phyloP scores from a whole-genome alignment of 2,329 filamentous ascomycete species.

The Alternaria atra region DNA sequence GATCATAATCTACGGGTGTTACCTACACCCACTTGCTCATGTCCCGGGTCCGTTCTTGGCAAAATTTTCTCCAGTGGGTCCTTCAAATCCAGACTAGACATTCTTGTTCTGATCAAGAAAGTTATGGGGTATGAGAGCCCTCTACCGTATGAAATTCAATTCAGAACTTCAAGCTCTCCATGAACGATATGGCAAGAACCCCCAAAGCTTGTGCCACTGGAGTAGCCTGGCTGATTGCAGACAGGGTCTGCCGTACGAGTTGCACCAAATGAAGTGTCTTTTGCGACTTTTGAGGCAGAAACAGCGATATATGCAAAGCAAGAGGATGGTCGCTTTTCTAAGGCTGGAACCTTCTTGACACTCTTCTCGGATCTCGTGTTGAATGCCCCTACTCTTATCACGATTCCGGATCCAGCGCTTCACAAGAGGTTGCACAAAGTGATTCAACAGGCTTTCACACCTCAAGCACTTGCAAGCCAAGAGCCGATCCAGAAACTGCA shows the following conservation, averaged over 20 bases:
- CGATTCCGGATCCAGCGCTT: not conserved
- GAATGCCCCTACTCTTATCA: slow-evolving; percentile 7
- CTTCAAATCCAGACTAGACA: not conserved
- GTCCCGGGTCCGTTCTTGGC: not conserved
- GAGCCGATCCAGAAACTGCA: slow-evolving; percentile 5
- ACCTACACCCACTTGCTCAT: not conserved
- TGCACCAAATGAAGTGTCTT: slow-evolving; percentile 4
- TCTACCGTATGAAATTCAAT: slow-evolving; percentile 6
- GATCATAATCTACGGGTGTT: not conserved
- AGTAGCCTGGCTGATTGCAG: not conserved
- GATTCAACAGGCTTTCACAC: slow-evolving; percentile 5
- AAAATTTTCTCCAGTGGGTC: slow-evolving; percentile 3
- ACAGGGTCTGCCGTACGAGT: not conserved
- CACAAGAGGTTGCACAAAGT: slow-evolving; percentile 7
- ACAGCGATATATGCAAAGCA: slow-evolving; percentile 2
- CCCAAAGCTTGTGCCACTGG: not conserved
- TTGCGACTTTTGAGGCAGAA: slow-evolving; percentile 2
- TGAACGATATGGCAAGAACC: not conserved
- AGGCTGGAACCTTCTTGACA: slow-evolving; percentile 6
- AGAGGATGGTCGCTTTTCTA: slow-evolving; percentile 2
- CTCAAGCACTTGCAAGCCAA: slow-evolving; percentile 7
- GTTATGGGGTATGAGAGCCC: slow-evolving; percentile 4
- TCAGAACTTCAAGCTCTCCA: slow-evolving; percentile 5
- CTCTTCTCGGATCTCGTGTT: slow-evolving; percentile 4
- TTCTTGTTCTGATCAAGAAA: not conserved